Evolutionary conservation across 257 asterid genomes (phyloP).

Genomic region (Solanum tacnaense): DNA sequence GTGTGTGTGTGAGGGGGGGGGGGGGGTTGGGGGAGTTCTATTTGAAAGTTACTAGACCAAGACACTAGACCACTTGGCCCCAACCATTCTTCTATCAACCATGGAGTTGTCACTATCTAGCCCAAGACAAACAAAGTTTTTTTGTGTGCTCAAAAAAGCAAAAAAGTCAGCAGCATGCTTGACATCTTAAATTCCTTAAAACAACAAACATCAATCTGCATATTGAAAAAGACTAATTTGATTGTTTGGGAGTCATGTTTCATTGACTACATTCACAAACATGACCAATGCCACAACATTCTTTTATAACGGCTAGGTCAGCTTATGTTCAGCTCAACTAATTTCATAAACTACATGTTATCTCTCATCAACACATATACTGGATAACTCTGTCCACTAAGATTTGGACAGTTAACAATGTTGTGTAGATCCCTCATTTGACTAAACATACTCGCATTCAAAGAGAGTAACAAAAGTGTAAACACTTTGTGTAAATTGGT

Average conservation of each 20-base stretch:
- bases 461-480: neutral
- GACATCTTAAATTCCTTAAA: neutral
- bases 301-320: neutral
- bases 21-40: neutral
- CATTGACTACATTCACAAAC: neutral
- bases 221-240: neutral
- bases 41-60: neutral
- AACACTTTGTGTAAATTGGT: too few species aligned
- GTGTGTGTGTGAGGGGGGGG: neutral
- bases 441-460: neutral
- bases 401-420: neutral
- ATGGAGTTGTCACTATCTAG: neutral
- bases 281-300: neutral
- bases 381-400: neutral
- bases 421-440: neutral
- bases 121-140: neutral
- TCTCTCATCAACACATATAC: neutral
- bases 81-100: neutral
- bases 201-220: neutral
- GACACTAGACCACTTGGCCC: neutral
- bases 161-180: neutral
- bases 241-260: neutral
- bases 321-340: neutral
- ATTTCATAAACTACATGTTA: fast-evolving
- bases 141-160: neutral